A percentile compares a stretch with the other conserved stretches of the same genome.
Conservation (phyloP, 176 grass and related monocot species). For the Phoenix roebelenii region DNA sequence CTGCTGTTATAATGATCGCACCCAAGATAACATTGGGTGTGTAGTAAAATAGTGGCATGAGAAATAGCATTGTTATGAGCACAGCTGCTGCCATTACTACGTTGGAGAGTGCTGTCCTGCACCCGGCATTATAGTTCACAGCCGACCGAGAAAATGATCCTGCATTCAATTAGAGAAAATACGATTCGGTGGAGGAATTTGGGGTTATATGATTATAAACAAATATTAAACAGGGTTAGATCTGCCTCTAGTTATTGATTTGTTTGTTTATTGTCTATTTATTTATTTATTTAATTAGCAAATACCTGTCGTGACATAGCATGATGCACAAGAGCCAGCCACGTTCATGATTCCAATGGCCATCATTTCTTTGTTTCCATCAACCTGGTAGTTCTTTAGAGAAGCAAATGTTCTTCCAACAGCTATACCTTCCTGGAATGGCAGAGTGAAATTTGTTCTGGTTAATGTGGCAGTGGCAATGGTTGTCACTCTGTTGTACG, state of each 20-base stretch:
- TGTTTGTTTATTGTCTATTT: not conserved
- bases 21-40: constrained; percentile 92
- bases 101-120: constrained; percentile 81
- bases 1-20: constrained; percentile 94
- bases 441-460: no score
- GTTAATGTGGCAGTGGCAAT: no score
- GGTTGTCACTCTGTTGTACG: no score
- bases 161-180: not conserved
- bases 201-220: no score
- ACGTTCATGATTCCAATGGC: constrained; percentile 99
- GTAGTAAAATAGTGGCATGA: constrained; percentile 97
- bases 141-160: constrained; percentile 93
- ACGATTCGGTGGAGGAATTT: no score
- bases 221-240: no score
- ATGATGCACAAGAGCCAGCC: constrained; percentile 82
- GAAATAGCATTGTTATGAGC: constrained; percentile 84
- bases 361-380: constrained; percentile 99
- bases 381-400: constrained; percentile 96
- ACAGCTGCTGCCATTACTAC: constrained; percentile 87
- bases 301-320: constrained; percentile 84
- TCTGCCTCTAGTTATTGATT: no score
- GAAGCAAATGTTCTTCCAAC: constrained; percentile 94
- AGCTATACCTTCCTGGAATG: constrained; percentile 78
- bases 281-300: not conserved
- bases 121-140: constrained; percentile 92